Percentiles rank a stretch among this genome's conserved stretches.
phyloP scores from a whole-genome alignment of 495 filamentous ascomycete genomes.

The Penicillium verhagenii region DNA sequence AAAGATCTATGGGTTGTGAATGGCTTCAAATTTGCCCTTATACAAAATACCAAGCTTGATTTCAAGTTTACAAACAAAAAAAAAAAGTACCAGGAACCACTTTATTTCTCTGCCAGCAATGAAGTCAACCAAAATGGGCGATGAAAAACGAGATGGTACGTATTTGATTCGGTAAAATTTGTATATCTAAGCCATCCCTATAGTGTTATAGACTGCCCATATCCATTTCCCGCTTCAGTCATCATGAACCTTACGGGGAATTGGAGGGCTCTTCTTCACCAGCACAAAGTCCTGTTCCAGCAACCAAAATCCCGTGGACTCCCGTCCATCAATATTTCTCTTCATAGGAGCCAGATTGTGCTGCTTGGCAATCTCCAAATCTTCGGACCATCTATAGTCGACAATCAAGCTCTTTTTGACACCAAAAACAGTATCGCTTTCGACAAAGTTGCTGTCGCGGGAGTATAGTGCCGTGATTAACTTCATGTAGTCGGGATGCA shows the following conservation, averaged over 20 bases:
- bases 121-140: too few relatives aligned
- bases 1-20: too few relatives aligned
- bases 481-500: background rate
- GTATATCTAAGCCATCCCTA: too few relatives aligned
- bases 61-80: too few relatives aligned
- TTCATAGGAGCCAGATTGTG: background rate
- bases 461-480: background rate
- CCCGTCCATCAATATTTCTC: slow-evolving; percentile 7
- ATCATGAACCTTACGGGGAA: background rate
- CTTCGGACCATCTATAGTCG: background rate
- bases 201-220: too few relatives aligned
- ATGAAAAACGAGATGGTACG: too few relatives aligned
- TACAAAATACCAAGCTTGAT: too few relatives aligned
- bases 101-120: too few relatives aligned
- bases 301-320: slow-evolving; percentile 12
- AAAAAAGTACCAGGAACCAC: too few relatives aligned
- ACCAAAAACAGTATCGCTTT: background rate
- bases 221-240: too few relatives aligned
- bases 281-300: slow-evolving; percentile 14
- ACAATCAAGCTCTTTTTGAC: background rate
- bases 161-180: too few relatives aligned
- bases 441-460: background rate
- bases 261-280: slow-evolving; percentile 13
- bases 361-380: background rate
- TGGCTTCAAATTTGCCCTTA: too few relatives aligned